Base-by-base conservation (phyloP, 257 asterid genomes). In the Orobanche coerulescens region DNA sequence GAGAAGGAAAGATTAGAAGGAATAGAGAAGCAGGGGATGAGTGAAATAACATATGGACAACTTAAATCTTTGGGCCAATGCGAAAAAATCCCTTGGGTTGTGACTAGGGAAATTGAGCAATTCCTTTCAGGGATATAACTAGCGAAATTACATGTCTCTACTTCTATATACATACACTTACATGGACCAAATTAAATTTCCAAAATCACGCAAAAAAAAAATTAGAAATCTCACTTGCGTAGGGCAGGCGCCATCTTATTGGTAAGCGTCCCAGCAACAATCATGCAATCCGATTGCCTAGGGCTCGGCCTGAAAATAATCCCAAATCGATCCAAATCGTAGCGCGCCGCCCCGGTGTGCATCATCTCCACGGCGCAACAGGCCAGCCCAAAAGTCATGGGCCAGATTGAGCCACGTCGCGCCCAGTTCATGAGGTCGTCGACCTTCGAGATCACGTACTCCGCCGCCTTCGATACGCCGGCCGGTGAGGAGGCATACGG, bases 241-340 rank as follows among this genome's bases (percentile, higher is more conserved):
- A 92, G 98, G 56, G 98, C 96, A 49, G 96, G 98, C 2, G 96
- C 98, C 98, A 92, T 92, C 84, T 86, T 88, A 59, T 92, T 92
- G 78, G 96, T 82, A 39, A 84, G 88, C 37, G 95, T 89, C 1
- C 95, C 96, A 54, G 91, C 95, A 75, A 87, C 94, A 75, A 84
- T 87, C 94, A 87, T 85, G 62, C 92, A 86, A 81, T 88, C 98
- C 42, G 95, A 86, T 73, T 92, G 95, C 75, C 96, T 73, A 1
- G 96, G 98, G 76, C 98, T 92, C 3, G 96, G 96, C 85, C 98
- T 79, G 67, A 92, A 92, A n/a, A 92, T 92, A 8, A 92, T 81
- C 26, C 98, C 98, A 61, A 88, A 92, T 3, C 98, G 85, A 73
- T 92, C 98, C 80, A 88, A 79, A 71, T 92, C 98, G 70, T 88